These are phyloP conservation scores for Chlorella sp. DNA, from an alignment of 139 green algal genomes.

Conservation along the genomic window DNA sequence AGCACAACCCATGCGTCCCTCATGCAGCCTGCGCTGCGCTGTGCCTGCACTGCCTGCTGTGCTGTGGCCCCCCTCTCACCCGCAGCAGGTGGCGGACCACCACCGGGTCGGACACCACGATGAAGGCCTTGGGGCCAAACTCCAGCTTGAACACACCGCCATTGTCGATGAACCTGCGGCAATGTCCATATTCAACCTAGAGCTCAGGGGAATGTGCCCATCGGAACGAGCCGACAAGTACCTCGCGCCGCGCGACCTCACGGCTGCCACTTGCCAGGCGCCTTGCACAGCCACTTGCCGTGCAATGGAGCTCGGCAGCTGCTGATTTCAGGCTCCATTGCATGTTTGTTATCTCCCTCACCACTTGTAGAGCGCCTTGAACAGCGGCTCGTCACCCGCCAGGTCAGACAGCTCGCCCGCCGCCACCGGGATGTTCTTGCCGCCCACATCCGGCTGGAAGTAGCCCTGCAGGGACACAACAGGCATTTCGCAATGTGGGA, in stretches of 20 bases:
- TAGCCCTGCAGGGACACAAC: slow-evolving; percentile 61
- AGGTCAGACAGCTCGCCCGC: slow-evolving; percentile 91
- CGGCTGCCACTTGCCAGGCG: no score
- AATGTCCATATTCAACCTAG: background rate
- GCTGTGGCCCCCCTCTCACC: slow-evolving; percentile 49
- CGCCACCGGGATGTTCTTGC: slow-evolving; percentile 88
- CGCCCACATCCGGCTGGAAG: slow-evolving; percentile 91
- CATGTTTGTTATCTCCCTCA: no score
- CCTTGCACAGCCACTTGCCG: no score
- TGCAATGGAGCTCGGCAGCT: no score
- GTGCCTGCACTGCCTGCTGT: no score
- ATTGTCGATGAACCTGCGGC: slow-evolving; percentile 85
- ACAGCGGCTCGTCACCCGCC: slow-evolving; percentile 90
- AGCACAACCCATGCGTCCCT: no score
- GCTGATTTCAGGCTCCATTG: no score
- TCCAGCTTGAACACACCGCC: slow-evolving; percentile 97
- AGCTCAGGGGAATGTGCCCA: no score
- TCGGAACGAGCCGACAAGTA: no score
- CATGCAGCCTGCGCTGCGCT: no score
- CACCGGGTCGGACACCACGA: slow-evolving; percentile 97
- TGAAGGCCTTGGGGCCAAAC: slow-evolving; percentile 99
- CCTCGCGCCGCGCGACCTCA: no score
- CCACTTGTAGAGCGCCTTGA: slow-evolving; percentile 95
- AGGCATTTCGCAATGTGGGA: no score
- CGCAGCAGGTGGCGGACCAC: slow-evolving; percentile 92